Conservation (phyloP, 1,139 yeast species). For the Arxiozyma slooffiae region DNA sequence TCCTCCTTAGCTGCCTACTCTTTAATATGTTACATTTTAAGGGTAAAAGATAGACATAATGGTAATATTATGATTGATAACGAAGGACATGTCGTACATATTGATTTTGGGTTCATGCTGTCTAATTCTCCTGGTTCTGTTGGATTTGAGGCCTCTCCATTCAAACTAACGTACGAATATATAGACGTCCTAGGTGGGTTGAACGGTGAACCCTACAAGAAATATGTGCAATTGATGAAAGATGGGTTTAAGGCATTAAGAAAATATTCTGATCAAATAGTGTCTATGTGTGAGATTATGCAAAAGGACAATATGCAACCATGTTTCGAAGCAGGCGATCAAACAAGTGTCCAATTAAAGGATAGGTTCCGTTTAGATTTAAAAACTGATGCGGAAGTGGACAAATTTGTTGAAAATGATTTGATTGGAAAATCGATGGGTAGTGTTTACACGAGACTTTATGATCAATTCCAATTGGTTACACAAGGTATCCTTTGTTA, state of each 20-base stretch:
- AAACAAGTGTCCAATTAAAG: conserved; percentile 64
- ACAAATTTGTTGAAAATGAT: conserved; percentile 60
- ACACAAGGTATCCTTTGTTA: conserved; percentile 87
- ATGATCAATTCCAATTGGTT: conserved; percentile 86
- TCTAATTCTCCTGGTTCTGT: conserved; percentile 94
- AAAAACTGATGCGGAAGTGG: conserved; percentile 56
- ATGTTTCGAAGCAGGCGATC: conserved; percentile 80
- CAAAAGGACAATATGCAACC: conserved; percentile 83
- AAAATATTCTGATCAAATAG: conserved; percentile 58
- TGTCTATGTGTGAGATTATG: conserved; percentile 84
- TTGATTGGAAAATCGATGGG: conserved; percentile 75
- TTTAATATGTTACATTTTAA: conserved; percentile 74
- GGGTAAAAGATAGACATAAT: conserved; percentile 90
- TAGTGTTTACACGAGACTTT: conserved; percentile 81
- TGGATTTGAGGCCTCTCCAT: conserved; percentile 95
- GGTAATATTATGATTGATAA: conserved; percentile 91
- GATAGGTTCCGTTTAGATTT: conserved; percentile 76
- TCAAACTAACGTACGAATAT: conserved; percentile 80
- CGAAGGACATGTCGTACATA: conserved; percentile 91
- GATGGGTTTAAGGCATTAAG: conserved; percentile 66
- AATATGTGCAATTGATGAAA: conserved; percentile 54
- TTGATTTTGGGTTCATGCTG: conserved; percentile 86
- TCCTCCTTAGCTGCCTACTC: conserved; percentile 83
- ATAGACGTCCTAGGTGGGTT: conserved; percentile 77
- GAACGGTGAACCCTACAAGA: conserved; percentile 47